A percentile compares a stretch with the other conserved stretches of the same genome.
Conservation (phyloP, 2,329 filamentous ascomycete species). For the Pseudogymnoascus sp. region DNA sequence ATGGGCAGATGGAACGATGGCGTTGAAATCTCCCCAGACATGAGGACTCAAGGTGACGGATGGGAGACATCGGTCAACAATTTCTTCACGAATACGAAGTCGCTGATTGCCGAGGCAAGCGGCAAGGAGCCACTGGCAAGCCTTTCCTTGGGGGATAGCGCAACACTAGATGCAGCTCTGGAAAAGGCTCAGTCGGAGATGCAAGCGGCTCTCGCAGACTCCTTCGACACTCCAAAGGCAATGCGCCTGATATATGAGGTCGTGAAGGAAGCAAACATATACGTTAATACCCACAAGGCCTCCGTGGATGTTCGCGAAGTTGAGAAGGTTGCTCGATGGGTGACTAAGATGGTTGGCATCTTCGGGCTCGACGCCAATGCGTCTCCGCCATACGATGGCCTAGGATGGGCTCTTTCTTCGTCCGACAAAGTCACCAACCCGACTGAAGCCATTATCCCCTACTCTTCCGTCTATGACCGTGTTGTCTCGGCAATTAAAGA, state of each 20-base stretch:
- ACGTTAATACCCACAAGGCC: constrained; percentile 41
- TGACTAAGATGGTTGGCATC: constrained; percentile 76
- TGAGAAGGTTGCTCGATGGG: constrained; percentile 61
- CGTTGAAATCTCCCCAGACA: constrained; percentile 80
- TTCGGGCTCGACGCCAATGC: constrained; percentile 66
- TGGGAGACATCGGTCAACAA: constrained; percentile 77
- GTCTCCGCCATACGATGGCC: constrained; percentile 43
- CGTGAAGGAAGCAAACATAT: constrained; percentile 67
- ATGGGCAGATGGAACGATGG: constrained; percentile 86
- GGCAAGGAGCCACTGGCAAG: constrained; percentile 23
- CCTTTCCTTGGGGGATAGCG: constrained; percentile 32
- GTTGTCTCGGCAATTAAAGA: constrained; percentile 40
- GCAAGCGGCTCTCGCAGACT: constrained; percentile 62
- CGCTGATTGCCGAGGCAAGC: constrained; percentile 42
- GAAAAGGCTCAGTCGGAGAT: constrained; percentile 49
- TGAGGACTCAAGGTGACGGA: constrained; percentile 63
- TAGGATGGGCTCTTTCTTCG: constrained; percentile 45
- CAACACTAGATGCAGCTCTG: constrained; percentile 43
- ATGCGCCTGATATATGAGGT: constrained; percentile 74
- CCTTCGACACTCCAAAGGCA: constrained; percentile 75
- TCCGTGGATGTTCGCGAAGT: constrained; percentile 40
- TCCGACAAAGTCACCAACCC: constrained; percentile 34
- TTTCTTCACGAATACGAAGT: constrained; percentile 52
- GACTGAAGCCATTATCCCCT: constrained; percentile 40
- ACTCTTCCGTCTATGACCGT: constrained; percentile 37